A percentile compares a stretch with the other conserved stretches of the same genome.
Conservation (phyloP, 202 grass and related monocot species). For the Zoysia matrella region DNA sequence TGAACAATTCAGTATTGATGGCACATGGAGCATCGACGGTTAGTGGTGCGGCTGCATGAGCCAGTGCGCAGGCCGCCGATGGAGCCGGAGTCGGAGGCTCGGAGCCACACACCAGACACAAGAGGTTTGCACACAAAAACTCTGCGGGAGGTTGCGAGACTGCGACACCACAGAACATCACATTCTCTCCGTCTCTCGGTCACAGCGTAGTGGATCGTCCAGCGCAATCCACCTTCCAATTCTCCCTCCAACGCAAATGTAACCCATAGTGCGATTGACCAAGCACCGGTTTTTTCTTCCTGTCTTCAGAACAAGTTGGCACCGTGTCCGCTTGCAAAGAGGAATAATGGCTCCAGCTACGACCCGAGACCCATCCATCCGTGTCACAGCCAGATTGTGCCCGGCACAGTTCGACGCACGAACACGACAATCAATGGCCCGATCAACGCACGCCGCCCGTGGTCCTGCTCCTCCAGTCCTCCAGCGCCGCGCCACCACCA, state of each 20-base stretch:
- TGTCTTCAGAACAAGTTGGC: neutral
- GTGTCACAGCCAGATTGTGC: neutral
- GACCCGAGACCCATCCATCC: neutral
- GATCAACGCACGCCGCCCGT: too few species aligned
- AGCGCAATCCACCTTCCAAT: neutral
- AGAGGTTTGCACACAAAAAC: neutral
- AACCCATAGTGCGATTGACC: slow-evolving; percentile 18
- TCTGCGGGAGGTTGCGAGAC: neutral
- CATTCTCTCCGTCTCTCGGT: neutral
- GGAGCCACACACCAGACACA: too few species aligned
- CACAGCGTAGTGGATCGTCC: neutral
- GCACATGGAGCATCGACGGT: slow-evolving; percentile 48
- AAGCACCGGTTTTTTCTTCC: neutral
- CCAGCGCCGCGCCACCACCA: neutral
- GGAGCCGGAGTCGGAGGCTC: neutral
- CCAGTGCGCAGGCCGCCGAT: neutral
- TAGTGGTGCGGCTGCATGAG: slow-evolving; percentile 14
- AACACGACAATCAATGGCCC: too few species aligned
- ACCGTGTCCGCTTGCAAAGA: neutral
- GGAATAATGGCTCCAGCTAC: too few species aligned
- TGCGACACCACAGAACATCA: slow-evolving; percentile 10
- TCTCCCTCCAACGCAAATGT: neutral
- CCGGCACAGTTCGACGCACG: neutral
- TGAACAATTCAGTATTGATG: slow-evolving; percentile 32
- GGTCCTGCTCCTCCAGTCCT: too few species aligned